Conservation (phyloP, 768 basidiomycete species). For the Leccinum disarticulatum region DNA sequence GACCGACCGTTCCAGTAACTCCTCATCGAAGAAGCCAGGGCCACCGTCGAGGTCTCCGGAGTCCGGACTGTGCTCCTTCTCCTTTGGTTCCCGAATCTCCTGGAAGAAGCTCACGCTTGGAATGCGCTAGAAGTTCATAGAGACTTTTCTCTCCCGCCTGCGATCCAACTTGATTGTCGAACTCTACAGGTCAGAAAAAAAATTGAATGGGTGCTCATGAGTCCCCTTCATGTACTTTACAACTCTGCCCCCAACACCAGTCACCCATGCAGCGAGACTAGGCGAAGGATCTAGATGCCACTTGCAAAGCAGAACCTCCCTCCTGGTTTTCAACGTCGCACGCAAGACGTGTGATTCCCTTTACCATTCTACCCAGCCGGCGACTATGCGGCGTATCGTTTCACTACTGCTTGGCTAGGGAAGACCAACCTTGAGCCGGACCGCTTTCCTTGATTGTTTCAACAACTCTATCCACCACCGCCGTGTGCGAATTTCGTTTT, state of each 20-base stretch:
- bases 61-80: too few relatives aligned
- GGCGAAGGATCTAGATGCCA: conserved; percentile 61
- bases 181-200: too few relatives aligned
- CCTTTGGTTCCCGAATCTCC: too few relatives aligned
- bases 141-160: conserved; percentile 82
- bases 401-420: too few relatives aligned
- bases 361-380: conserved; percentile 90
- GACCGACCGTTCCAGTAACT: too few relatives aligned
- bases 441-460: too few relatives aligned
- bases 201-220: conserved; percentile 51
- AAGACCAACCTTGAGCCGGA: too few relatives aligned
- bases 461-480: too few relatives aligned
- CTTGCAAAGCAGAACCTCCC: conserved; percentile 74
- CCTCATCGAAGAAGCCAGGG: too few relatives aligned
- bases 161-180: conserved; percentile 77
- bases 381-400: too few relatives aligned
- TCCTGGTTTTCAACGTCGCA: conserved; percentile 88
- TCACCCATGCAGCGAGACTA: conserved; percentile 63
- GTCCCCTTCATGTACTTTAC: conserved; percentile 72
- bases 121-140: conserved; percentile 94
- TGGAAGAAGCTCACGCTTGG: conserved; percentile 62
- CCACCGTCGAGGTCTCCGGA: too few relatives aligned
- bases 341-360: conserved; percentile 67
- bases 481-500: too few relatives aligned
- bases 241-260: conserved; percentile 54